phyloP scores from a whole-genome alignment of 2,329 filamentous ascomycete genomes.

The Diaporthe ampelina region DNA sequence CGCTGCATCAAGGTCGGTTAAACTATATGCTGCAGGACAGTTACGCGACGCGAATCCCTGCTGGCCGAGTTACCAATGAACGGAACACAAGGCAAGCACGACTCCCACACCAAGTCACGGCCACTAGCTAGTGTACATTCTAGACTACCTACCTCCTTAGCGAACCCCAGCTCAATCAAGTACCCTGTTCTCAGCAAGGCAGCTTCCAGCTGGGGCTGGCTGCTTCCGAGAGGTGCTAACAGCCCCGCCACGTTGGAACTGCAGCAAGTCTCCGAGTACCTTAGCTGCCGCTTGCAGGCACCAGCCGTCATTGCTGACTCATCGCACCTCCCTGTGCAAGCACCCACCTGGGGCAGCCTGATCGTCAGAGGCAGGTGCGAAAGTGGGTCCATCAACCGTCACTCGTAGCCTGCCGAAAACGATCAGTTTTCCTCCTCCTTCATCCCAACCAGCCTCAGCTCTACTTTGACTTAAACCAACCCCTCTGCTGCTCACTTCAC shows the following conservation, averaged over 20 bases:
- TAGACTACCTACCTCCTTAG: background rate
- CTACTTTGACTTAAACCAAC: background rate
- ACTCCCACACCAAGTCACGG: slow-evolving; percentile 38
- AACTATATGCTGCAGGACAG: background rate
- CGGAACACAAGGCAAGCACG: slow-evolving; percentile 26
- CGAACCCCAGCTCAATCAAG: too few relatives aligned
- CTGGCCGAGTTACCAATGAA: background rate
- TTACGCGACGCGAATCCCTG: slow-evolving; percentile 40
- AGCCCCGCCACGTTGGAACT: background rate
- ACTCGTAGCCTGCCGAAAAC: slow-evolving; percentile 34
- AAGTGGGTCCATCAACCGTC: slow-evolving; percentile 26
- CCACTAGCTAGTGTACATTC: background rate
- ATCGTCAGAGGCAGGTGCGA: slow-evolving; percentile 21
- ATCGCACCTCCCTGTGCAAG: background rate
- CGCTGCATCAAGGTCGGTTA: background rate
- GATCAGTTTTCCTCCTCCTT: slow-evolving; percentile 32
- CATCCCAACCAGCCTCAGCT: background rate
- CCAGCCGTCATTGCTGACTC: slow-evolving; percentile 10
- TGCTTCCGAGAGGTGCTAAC: background rate
- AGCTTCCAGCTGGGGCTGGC: background rate
- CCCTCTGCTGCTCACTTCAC: background rate
- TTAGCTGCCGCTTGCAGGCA: background rate
- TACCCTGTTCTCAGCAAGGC: background rate
- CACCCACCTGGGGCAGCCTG: slow-evolving; percentile 3
- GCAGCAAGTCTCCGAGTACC: background rate